These are phyloP conservation scores for Papiliotrema fonsecae DNA, from an alignment of 1,284 basidiomycete species.

Conservation along the genomic window DNA sequence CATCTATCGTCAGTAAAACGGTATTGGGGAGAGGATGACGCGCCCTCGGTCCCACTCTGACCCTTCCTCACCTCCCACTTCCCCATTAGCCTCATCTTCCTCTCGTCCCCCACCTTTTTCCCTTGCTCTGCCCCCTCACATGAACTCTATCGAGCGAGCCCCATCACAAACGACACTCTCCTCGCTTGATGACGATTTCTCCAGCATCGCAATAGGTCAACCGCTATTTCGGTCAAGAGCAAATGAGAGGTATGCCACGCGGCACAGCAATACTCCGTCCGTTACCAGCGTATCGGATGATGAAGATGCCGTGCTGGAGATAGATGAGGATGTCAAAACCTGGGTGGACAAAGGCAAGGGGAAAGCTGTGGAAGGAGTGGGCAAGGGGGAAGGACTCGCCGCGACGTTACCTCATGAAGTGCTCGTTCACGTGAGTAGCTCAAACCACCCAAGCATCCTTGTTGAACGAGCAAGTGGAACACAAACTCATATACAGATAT, in stretches of 20 bases:
- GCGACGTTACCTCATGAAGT: constrained; percentile 74
- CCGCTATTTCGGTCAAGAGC: no score
- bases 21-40: not conserved
- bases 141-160: not conserved
- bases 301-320: constrained; percentile 13
- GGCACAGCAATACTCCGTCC: constrained; percentile 15
- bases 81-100: not conserved
- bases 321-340: constrained; percentile 9
- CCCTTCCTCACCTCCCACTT: constrained; percentile 6
- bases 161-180: not conserved
- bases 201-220: not conserved
- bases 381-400: constrained; percentile 15
- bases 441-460: no score
- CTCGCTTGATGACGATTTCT: not conserved
- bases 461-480: not conserved
- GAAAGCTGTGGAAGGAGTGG: constrained; percentile 2
- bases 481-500: constrained; percentile 56
- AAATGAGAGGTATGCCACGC: not conserved
- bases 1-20: not conserved
- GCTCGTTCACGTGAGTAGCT: constrained; percentile 51
- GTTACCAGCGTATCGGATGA: constrained; percentile 23
- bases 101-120: not conserved
- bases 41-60: constrained; percentile 9
- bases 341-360: constrained; percentile 13
- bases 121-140: not conserved